Evolutionary conservation across 1,139 yeast species (phyloP).

Genomic region (Sugiyamaella paludigena): DNA sequence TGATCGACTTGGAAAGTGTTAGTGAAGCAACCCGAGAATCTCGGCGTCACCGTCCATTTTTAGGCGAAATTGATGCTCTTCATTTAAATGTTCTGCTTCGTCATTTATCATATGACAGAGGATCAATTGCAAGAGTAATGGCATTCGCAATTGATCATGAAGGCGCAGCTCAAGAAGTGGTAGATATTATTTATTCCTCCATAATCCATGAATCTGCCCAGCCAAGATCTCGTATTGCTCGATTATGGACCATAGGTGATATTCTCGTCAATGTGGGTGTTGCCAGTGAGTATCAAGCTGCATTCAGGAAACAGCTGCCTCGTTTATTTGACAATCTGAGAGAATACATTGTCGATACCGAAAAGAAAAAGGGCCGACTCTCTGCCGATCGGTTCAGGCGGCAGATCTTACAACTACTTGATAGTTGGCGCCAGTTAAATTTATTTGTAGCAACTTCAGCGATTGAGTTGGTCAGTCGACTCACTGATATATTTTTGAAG

Average conservation of each 20-base stretch:
- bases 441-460: conserved; percentile 1
- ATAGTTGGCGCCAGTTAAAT: conserved; percentile 3
- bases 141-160: conserved; percentile 34
- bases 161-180: conserved; percentile 28
- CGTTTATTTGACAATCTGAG: conserved; percentile 9
- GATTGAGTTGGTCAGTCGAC: not conserved
- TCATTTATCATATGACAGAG: conserved; percentile 30
- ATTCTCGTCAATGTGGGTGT: conserved; percentile 27
- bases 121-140: conserved; percentile 34
- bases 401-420: conserved; percentile 16
- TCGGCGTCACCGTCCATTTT: conserved; percentile 10
- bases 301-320: conserved; percentile 13
- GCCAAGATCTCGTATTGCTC: conserved; percentile 24
- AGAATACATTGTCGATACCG: not conserved
- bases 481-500: not conserved
- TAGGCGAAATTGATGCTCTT: conserved; percentile 13
- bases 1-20: conserved; percentile 12
- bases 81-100: conserved; percentile 29
- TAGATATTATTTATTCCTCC: conserved; percentile 25
- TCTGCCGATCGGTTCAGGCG: conserved; percentile 19
- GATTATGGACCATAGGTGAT: conserved; percentile 33
- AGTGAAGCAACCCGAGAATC: not conserved
- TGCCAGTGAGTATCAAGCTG: conserved; percentile 13
- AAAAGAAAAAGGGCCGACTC: conserved; percentile 14
- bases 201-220: conserved; percentile 15